Conservation (phyloP, 257 asterid genomes). For the Lantana camara region DNA sequence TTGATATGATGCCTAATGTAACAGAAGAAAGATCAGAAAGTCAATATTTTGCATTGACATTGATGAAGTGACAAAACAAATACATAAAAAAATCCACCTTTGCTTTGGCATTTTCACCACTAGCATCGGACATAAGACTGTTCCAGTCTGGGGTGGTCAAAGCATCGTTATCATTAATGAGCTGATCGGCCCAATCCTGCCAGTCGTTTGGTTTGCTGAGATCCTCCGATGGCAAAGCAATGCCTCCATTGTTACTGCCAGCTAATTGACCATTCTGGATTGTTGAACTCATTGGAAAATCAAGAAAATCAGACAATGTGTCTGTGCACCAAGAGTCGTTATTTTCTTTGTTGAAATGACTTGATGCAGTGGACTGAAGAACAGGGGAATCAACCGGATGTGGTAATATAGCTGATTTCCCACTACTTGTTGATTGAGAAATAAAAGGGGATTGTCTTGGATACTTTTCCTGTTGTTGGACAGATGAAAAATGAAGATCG, state of each 20-base stretch:
- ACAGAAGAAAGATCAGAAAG: slow-evolving; percentile 19
- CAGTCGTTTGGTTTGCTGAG: slow-evolving; percentile 51
- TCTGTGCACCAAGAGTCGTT: slow-evolving; percentile 64
- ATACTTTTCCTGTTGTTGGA: slow-evolving; percentile 47
- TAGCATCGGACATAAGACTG: slow-evolving; percentile 54
- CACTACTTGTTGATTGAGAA: slow-evolving; percentile 57
- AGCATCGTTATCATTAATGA: slow-evolving; percentile 56
- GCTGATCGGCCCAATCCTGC: slow-evolving; percentile 84
- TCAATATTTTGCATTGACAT: background rate
- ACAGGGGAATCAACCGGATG: slow-evolving; percentile 45
- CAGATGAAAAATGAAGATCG: slow-evolving; percentile 62
- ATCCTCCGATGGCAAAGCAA: slow-evolving; percentile 50
- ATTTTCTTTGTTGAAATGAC: slow-evolving; percentile 46
- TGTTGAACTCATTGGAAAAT: slow-evolving; percentile 48
- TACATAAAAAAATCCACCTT: slow-evolving; percentile 40
- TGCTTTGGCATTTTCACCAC: slow-evolving; percentile 44
- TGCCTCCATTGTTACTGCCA: slow-evolving; percentile 32
- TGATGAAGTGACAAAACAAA: background rate
- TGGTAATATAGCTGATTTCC: slow-evolving; percentile 42
- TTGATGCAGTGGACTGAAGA: slow-evolving; percentile 55
- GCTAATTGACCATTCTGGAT: slow-evolving; percentile 48
- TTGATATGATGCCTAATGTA: slow-evolving; percentile 39
- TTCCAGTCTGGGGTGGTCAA: slow-evolving; percentile 61
- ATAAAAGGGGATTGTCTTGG: slow-evolving; percentile 52
- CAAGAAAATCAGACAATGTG: slow-evolving; percentile 59